Conservation (phyloP, 495 filamentous ascomycete species). For the Tuber indicum region DNA sequence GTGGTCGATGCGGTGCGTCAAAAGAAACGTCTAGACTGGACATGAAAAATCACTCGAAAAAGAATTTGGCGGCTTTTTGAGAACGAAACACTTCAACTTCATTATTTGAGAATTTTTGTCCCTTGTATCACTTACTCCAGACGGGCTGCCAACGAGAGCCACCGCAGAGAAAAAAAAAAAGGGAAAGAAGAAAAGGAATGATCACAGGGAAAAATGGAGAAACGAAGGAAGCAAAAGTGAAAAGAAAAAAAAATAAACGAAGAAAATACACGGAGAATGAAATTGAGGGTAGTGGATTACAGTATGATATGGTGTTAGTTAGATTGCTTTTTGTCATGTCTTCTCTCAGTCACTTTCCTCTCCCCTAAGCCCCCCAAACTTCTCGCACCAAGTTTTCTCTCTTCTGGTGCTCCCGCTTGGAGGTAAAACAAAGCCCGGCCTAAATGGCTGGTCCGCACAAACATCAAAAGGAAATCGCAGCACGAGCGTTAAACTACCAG, state of each 20-base stretch:
- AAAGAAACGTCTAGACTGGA: not conserved
- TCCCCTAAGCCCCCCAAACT: too few species aligned
- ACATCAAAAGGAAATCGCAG: not conserved
- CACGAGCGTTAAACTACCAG: not conserved
- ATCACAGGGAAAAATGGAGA: constrained; percentile 1
- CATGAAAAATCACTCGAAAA: constrained; percentile 19
- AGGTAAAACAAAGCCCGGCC: not conserved
- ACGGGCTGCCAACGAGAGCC: constrained; percentile 17
- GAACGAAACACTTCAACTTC: constrained; percentile 20
- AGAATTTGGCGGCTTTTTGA: constrained; percentile 26
- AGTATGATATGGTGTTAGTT: not conserved
- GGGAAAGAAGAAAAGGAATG: constrained; percentile 21
- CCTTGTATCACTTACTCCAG: constrained; percentile 1
- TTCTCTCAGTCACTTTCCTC: not conserved
- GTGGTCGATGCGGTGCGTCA: not conserved
- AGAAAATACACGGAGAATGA: constrained; percentile 1
- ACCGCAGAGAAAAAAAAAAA: constrained; percentile 30
- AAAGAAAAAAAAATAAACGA: constrained; percentile 19
- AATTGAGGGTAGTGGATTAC: not conserved
- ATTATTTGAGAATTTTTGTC: constrained; percentile 5
- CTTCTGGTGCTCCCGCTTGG: not conserved
- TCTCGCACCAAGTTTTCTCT: not conserved
- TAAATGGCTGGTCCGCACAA: not conserved
- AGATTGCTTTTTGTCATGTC: constrained; percentile 3
- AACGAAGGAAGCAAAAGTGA: constrained; percentile 5